phyloP scores from a whole-genome alignment of 2,329 filamentous ascomycete genomes.

The Fusarium sp. region DNA sequence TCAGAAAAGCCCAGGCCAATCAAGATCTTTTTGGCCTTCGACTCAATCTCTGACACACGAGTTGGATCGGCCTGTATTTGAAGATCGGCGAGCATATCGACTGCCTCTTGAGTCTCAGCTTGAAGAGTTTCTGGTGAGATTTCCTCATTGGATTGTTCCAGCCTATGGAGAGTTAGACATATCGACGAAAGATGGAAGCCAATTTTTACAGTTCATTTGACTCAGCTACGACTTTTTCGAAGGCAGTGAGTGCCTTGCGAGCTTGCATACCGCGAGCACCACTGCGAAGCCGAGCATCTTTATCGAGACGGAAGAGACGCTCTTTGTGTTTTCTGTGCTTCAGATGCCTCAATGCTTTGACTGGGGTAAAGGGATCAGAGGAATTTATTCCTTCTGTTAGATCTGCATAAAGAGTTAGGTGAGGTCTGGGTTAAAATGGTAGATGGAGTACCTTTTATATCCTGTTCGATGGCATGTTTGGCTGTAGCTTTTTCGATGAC shows the following conservation, averaged over 20 bases:
- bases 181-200: rapidly evolving
- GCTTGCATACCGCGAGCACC: slow-evolving; percentile 78
- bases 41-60: slow-evolving; percentile 70
- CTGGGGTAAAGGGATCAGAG: slow-evolving; percentile 63
- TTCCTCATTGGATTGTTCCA: slow-evolving; percentile 61
- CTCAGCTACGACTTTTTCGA: slow-evolving; percentile 72
- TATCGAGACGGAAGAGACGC: slow-evolving; percentile 73
- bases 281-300: slow-evolving; percentile 77
- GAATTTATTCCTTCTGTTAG: slow-evolving; percentile 67
- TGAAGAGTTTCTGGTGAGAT: slow-evolving; percentile 66
- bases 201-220: slow-evolving; percentile 59
- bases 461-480: slow-evolving; percentile 64
- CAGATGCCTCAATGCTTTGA: slow-evolving; percentile 68
- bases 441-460: slow-evolving; percentile 62
- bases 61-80: slow-evolving; percentile 73
- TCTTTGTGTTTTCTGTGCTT: slow-evolving; percentile 68
- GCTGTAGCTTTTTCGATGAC: slow-evolving; percentile 70
- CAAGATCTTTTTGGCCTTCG: slow-evolving; percentile 71
- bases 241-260: slow-evolving; percentile 74
- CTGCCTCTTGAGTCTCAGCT: slow-evolving; percentile 72
- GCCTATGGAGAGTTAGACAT: slow-evolving; percentile 39
- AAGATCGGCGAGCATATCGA: slow-evolving; percentile 73
- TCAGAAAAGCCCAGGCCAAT: slow-evolving; percentile 76
- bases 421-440: not conserved
- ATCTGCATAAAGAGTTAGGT: slow-evolving; percentile 44